Evolutionary conservation across 768 basidiomycete species (phyloP).

Genomic region (Amanita jacksonii): DNA sequence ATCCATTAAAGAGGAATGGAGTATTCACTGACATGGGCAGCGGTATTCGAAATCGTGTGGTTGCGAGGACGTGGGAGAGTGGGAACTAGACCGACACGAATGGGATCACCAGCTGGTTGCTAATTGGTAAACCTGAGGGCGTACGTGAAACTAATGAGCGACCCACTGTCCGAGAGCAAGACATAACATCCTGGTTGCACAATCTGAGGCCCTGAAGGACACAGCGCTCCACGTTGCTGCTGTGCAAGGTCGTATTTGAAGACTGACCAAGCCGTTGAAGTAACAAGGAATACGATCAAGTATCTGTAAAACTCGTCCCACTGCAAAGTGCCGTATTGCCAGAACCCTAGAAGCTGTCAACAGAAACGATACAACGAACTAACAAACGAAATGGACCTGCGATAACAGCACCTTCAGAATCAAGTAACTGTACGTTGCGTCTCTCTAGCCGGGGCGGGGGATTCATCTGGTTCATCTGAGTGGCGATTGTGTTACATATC

Average conservation of each 20-base stretch:
- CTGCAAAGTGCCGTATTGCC: slow-evolving; percentile 13
- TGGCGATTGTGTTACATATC: too few relatives aligned
- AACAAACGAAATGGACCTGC: slow-evolving; percentile 1
- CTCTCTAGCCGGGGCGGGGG: neutral
- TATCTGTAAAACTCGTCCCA: slow-evolving; percentile 14
- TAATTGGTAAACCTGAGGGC: slow-evolving; percentile 5
- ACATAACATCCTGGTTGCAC: slow-evolving; percentile 9
- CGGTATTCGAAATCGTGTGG: slow-evolving; percentile 10
- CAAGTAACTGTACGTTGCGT: slow-evolving; percentile 1
- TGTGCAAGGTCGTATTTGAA: slow-evolving; percentile 9
- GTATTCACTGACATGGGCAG: slow-evolving; percentile 6
- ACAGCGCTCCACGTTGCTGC: neutral
- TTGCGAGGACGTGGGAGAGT: slow-evolving; percentile 10
- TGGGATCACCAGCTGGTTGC: slow-evolving; percentile 7
- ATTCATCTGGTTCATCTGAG: slow-evolving; percentile 1
- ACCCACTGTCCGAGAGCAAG: neutral
- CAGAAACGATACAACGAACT: neutral
- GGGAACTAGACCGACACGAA: slow-evolving; percentile 7
- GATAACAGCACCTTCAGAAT: slow-evolving; percentile 3
- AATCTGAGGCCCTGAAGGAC: slow-evolving; percentile 7
- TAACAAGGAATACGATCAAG: slow-evolving; percentile 9
- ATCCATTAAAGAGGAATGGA: neutral
- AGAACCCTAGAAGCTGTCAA: slow-evolving; percentile 10
- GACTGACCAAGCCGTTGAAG: slow-evolving; percentile 9
- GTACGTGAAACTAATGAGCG: neutral